A percentile compares a stretch with the other conserved stretches of the same genome.
phyloP scores from a whole-genome alignment of 2,329 filamentous ascomycete genomes.

The Pseudomassariella vexata region DNA sequence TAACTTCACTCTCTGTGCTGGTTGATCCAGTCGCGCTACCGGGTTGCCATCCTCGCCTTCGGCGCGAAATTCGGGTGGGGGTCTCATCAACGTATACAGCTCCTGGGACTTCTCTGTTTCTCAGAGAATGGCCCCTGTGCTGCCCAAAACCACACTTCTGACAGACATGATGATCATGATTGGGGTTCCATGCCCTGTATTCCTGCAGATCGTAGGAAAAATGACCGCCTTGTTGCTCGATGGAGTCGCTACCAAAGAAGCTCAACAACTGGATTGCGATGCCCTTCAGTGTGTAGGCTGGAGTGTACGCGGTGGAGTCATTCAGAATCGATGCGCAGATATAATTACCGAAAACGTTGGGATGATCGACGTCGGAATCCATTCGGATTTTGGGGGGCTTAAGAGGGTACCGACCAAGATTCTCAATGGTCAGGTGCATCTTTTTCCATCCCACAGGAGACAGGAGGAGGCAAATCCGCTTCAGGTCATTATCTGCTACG shows the following conservation, averaged over 20 bases:
- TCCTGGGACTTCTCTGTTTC: not conserved
- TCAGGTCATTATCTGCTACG: slow-evolving; percentile 28
- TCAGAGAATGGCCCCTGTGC: no score
- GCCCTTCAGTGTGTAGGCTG: slow-evolving; percentile 43
- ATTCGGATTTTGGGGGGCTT: slow-evolving; percentile 32
- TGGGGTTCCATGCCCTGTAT: slow-evolving; percentile 13
- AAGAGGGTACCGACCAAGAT: slow-evolving; percentile 32
- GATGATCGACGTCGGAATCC: slow-evolving; percentile 34
- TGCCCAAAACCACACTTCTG: slow-evolving; percentile 17
- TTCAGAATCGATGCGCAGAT: slow-evolving; percentile 44
- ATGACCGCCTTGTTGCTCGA: slow-evolving; percentile 32
- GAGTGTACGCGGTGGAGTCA: slow-evolving; percentile 34
- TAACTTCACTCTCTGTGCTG: slow-evolving; percentile 1
- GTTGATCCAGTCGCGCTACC: not conserved
- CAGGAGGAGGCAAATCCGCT: slow-evolving; percentile 35
- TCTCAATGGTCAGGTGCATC: slow-evolving; percentile 35
- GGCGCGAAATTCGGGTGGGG: not conserved
- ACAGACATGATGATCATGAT: slow-evolving; percentile 15
- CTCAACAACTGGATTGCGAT: slow-evolving; percentile 46
- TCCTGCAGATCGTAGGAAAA: slow-evolving; percentile 15
- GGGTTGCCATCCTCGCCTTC: not conserved
- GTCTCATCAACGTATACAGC: slow-evolving; percentile 3
- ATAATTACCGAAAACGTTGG: slow-evolving; percentile 36
- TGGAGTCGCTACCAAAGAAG: slow-evolving; percentile 40
- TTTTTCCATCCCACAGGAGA: slow-evolving; percentile 29